Conservation (phyloP, 495 filamentous ascomycete species). For the Penicillium subrubescens region DNA sequence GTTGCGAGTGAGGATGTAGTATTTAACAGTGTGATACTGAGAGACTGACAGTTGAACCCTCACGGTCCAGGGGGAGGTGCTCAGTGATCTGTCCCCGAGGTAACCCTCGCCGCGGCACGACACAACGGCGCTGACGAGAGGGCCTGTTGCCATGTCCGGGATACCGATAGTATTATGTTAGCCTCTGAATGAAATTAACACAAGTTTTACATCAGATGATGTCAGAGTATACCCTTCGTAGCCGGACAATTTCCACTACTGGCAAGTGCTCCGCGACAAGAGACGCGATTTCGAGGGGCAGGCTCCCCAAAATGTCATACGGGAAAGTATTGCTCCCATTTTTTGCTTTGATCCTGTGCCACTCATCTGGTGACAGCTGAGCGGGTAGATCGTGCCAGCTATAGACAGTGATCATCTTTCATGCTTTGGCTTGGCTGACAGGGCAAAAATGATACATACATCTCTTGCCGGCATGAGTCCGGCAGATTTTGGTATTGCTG, state of each 20-base stretch:
- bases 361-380: conserved; percentile 32
- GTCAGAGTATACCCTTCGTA: conserved; percentile 28
- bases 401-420: no score
- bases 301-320: conserved; percentile 34
- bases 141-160: conserved; percentile 32
- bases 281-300: conserved; percentile 38
- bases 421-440: no score
- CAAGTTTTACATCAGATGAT: background rate
- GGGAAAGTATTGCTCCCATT: conserved; percentile 25
- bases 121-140: conserved; percentile 28
- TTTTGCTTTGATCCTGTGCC: conserved; percentile 32
- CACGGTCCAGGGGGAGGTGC: background rate
- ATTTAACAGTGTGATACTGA: no score
- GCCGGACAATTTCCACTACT: conserved; percentile 27
- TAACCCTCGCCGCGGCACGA: conserved; percentile 10
- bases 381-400: conserved; percentile 31
- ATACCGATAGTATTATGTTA: conserved; percentile 27
- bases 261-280: conserved; percentile 28
- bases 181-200: background rate
- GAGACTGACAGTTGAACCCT: background rate
- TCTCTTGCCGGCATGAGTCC: no score
- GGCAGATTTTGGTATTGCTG: no score
- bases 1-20: no score
- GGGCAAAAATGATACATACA: no score
- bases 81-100: conserved; percentile 11